These are phyloP conservation scores for Phellinidium pouzarii DNA, from an alignment of 1,284 basidiomycete genomes.

Conservation along the genomic window DNA sequence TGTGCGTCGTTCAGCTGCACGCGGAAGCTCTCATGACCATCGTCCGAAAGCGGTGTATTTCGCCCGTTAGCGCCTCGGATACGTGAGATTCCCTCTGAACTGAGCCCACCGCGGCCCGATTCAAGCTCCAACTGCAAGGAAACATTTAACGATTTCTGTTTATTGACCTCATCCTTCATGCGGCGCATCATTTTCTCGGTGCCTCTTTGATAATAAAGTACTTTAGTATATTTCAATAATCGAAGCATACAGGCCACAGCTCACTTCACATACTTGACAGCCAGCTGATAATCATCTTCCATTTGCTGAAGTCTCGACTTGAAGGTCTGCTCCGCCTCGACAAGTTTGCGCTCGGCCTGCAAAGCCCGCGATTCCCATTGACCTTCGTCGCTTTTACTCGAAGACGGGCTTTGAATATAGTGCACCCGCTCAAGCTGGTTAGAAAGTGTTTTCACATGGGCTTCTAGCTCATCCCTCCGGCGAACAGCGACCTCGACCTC, in stretches of 20 bases:
- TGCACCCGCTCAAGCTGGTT: slow-evolving; percentile 60
- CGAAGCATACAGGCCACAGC: slow-evolving; percentile 29
- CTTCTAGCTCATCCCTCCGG: slow-evolving; percentile 68
- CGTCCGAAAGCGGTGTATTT: slow-evolving; percentile 68
- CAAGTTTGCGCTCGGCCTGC: slow-evolving; percentile 68
- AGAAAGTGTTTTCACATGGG: slow-evolving; percentile 56
- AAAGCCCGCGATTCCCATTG: slow-evolving; percentile 48
- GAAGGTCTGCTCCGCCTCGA: slow-evolving; percentile 73
- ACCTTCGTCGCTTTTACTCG: slow-evolving; percentile 25
- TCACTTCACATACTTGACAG: slow-evolving; percentile 88
- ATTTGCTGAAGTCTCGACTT: slow-evolving; percentile 75
- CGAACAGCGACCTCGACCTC: slow-evolving; percentile 59
- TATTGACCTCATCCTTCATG: slow-evolving; percentile 91
- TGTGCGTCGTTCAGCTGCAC: slow-evolving; percentile 65
- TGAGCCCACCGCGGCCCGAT: slow-evolving; percentile 48
- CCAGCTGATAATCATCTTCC: slow-evolving; percentile 92
- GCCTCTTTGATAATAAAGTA: slow-evolving; percentile 50
- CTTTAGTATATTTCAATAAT: slow-evolving; percentile 23
- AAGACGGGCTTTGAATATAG: slow-evolving; percentile 44
- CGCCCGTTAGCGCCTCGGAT: slow-evolving; percentile 68
- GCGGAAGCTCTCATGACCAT: slow-evolving; percentile 59
- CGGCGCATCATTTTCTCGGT: slow-evolving; percentile 98
- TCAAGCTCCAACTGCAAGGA: slow-evolving; percentile 80
- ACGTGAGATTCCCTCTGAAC: slow-evolving; percentile 50
- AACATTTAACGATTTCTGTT: slow-evolving; percentile 78